phyloP scores from a whole-genome alignment of 495 filamentous ascomycete species.

The Penicillium pulvis region DNA sequence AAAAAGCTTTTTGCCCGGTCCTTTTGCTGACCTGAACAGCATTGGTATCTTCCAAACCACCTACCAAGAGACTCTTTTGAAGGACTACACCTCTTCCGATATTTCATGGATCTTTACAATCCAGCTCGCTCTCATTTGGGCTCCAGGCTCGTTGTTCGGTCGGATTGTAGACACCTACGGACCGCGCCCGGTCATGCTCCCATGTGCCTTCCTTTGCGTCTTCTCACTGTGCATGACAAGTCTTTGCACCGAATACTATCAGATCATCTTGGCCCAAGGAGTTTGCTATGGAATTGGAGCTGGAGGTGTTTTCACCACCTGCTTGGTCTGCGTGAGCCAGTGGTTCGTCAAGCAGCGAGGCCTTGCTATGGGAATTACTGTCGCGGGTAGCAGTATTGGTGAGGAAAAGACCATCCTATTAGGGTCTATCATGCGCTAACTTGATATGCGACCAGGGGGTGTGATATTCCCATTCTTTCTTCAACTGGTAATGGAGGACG shows the following conservation, averaged over 20 bases:
- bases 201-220: neutral
- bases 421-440: neutral
- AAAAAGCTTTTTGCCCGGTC: neutral
- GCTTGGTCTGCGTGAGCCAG: neutral
- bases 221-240: neutral
- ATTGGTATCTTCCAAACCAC: slow-evolving; percentile 1
- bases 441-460: neutral
- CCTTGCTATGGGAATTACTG: neutral
- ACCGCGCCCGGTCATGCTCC: neutral
- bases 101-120: slow-evolving; percentile 3
- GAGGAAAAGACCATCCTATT: neutral
- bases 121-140: slow-evolving; percentile 1
- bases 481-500: neutral
- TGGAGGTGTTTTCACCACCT: neutral
- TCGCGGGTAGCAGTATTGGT: neutral
- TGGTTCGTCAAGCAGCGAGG: neutral
- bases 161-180: slow-evolving; percentile 2
- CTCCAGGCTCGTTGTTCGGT: neutral
- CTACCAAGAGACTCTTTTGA: slow-evolving; percentile 1
- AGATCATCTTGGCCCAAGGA: neutral
- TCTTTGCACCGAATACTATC: neutral
- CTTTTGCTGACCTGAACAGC: neutral
- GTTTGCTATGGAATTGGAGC: neutral
- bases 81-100: neutral
- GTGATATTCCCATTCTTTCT: slow-evolving; percentile 2